Base-by-base conservation (phyloP, 192 early-diverging fungal species). In the Rhizophagus prolifer region DNA sequence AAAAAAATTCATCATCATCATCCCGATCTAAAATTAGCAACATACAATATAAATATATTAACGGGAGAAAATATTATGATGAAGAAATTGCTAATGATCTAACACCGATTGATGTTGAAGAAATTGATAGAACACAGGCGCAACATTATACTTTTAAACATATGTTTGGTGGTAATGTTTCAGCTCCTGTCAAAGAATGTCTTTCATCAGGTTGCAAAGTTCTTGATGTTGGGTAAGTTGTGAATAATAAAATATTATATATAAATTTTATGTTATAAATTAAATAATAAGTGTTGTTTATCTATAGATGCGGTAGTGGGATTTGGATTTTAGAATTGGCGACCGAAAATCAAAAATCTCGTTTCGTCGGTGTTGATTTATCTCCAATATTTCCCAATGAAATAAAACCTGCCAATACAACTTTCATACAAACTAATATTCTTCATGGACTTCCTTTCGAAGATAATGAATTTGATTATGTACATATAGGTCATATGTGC, bases 391-490 rank as follows among this genome's bases (percentile, higher is more conserved):
- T 74, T 26, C 72, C 59, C n/a, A 2, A 10, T 5, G 5, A 19
- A 7, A 38, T 25, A n/a, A 64, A 63, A 12, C 31, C 47, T n/a
- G 26, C 21, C 19, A 73, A 73, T 19, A 30, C 28, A 10, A 13
- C 23, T 4, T 83, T 83, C 71, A 76, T 81, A 26, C 77, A 80
- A 58, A 72, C 58, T 4, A 85, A 88, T 76, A 74, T 82, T 30
- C 77, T 79, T 4, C 61, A 70, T 10, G 79, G 81, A 1, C 66
- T 88, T 19, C 80, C 79, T 3, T 86, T 88, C 36, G n/a, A 74
- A 7, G 79, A 85, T 28, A 81, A 85, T 46, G 54, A 70, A 13
- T 88, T 88, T 75, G 86, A 88, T 60, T 85, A 79, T 58, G 79
- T 86, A 72, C 79, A 26, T 63, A 26, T 30, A 23, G 28, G 62